A percentile compares a stretch with the other conserved stretches of the same genome.
phyloP scores from a whole-genome alignment of 139 green algal species.

The Chlamydomonas applanata region DNA sequence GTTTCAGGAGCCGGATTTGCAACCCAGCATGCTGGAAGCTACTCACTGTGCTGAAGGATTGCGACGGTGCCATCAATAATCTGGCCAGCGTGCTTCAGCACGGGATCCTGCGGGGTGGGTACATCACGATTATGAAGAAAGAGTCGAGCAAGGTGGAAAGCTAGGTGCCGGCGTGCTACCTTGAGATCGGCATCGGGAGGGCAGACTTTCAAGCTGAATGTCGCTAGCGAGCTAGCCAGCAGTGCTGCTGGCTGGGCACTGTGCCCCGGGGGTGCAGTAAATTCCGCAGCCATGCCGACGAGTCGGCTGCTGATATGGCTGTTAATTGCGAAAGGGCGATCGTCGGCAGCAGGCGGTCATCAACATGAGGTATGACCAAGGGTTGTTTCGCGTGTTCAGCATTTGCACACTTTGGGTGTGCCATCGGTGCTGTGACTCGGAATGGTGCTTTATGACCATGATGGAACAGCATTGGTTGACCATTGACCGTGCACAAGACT shows the following conservation, averaged over 20 bases:
- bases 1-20: background rate
- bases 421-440: too few species aligned
- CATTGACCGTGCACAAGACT: too few species aligned
- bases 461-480: too few species aligned
- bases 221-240: constrained; percentile 30
- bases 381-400: too few species aligned
- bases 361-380: too few species aligned
- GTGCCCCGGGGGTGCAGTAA: constrained; percentile 46
- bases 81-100: constrained; percentile 5
- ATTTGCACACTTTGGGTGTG: too few species aligned
- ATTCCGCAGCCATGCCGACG: too few species aligned
- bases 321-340: too few species aligned
- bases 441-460: too few species aligned
- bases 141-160: background rate
- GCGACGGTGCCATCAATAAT: background rate
- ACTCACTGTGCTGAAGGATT: background rate
- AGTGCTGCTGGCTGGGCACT: constrained; percentile 42
- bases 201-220: constrained; percentile 38
- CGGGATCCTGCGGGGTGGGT: constrained; percentile 1
- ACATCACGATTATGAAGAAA: background rate
- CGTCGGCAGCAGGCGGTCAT: too few species aligned
- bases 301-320: too few species aligned
- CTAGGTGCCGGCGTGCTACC: constrained; percentile 10
- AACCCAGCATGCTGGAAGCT: background rate
- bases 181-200: constrained; percentile 50